Percentiles rank a stretch among this genome's conserved stretches.
Conservation (phyloP, 1,284 basidiomycete species). For the Cystobasidium sp. region DNA sequence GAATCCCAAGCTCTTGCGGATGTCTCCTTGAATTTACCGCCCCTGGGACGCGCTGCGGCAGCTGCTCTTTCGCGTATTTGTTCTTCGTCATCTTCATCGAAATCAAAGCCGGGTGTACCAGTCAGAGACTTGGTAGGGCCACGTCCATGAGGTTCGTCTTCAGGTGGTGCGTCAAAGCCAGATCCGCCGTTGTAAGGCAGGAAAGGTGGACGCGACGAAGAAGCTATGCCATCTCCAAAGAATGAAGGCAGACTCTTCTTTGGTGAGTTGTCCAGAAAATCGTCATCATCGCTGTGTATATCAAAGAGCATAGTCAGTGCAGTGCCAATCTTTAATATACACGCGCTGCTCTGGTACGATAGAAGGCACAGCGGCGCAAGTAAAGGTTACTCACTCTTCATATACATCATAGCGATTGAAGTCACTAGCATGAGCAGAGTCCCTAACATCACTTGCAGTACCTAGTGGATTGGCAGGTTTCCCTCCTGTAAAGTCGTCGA, state of each 20-base stretch:
- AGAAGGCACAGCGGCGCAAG: not conserved
- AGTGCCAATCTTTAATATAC: not conserved
- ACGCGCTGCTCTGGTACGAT: not conserved
- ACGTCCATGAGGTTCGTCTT: slow-evolving; percentile 22
- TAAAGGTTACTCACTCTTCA: slow-evolving; percentile 28
- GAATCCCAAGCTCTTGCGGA: slow-evolving; percentile 24
- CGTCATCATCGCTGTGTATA: slow-evolving; percentile 36
- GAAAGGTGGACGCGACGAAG: slow-evolving; percentile 7
- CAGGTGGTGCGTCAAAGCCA: slow-evolving; percentile 20
- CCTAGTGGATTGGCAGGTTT: slow-evolving; percentile 48
- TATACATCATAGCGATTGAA: slow-evolving; percentile 42
- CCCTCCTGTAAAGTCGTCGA: slow-evolving; percentile 49
- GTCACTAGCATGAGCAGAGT: slow-evolving; percentile 14
- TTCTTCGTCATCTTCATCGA: slow-evolving; percentile 44
- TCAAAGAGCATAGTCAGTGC: not conserved
- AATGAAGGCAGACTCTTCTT: slow-evolving; percentile 33
- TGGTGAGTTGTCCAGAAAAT: slow-evolving; percentile 24
- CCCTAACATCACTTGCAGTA: slow-evolving; percentile 48
- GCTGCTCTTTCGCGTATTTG: slow-evolving; percentile 32
- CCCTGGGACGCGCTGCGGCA: slow-evolving; percentile 18
- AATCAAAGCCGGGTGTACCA: slow-evolving; percentile 39
- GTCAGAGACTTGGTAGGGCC: slow-evolving; percentile 37
- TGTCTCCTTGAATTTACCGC: slow-evolving; percentile 36
- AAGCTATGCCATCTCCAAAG: slow-evolving; percentile 26
- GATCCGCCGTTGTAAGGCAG: slow-evolving; percentile 30